phyloP scores from a whole-genome alignment of 148 eudicot species.

The Amaranthus cruentus region DNA sequence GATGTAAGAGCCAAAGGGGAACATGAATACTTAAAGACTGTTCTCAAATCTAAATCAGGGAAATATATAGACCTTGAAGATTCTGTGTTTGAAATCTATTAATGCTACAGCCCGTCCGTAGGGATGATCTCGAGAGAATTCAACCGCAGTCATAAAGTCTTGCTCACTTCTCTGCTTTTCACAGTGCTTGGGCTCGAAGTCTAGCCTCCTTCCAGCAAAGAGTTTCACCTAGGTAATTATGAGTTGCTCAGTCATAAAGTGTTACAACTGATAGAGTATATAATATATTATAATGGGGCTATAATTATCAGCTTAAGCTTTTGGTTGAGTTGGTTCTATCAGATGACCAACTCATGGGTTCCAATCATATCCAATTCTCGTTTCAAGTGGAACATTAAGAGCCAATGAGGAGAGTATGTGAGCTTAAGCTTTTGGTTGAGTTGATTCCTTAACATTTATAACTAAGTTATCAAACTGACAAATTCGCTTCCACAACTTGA shows the following conservation, averaged over 20 bases:
- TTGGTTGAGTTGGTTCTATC: not conserved
- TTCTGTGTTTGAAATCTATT: conserved; percentile 60
- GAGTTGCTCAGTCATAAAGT: not conserved
- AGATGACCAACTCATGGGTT: no score
- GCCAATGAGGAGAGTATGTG: no score
- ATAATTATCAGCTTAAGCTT: not conserved
- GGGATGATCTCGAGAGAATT: conserved; percentile 65
- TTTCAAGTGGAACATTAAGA: no score
- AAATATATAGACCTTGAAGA: conserved; percentile 43
- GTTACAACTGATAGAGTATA: no score
- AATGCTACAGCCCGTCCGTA: conserved; percentile 78
- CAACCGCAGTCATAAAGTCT: conserved; percentile 66
- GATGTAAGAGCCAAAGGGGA: not conserved
- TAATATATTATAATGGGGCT: no score
- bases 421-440: no score
- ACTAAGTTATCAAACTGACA: no score
- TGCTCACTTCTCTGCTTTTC: conserved; percentile 39
- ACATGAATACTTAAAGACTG: not conserved
- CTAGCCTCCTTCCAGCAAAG: conserved; percentile 71
- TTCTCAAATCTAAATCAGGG: not conserved
- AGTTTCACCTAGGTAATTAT: conserved; percentile 56
- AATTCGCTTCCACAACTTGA: not conserved
- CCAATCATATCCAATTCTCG: no score
- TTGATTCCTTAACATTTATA: no score
- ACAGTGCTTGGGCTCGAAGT: conserved; percentile 54